Percentiles rank a stretch among this genome's conserved stretches.
phyloP scores from a whole-genome alignment of 768 basidiomycete genomes.

The Mycena metata region DNA sequence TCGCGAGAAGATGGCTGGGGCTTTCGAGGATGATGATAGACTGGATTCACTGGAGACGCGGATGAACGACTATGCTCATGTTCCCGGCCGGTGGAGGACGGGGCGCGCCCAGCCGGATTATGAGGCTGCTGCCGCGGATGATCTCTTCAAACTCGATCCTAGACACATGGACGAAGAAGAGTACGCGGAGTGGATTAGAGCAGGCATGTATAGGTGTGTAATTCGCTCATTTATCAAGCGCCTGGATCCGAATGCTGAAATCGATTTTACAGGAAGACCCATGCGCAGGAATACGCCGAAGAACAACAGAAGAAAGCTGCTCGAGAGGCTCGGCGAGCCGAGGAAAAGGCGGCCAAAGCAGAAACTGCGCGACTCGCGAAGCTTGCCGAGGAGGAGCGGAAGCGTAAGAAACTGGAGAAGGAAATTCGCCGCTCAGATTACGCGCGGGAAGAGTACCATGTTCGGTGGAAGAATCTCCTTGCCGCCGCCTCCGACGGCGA shows the following conservation, averaged over 20 bases:
- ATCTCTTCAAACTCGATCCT: conserved; percentile 59
- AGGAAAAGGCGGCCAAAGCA: conserved; percentile 65
- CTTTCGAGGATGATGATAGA: conserved; percentile 79
- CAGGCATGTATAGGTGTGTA: conserved; percentile 86
- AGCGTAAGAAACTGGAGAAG: conserved; percentile 61
- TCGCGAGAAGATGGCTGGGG: conserved; percentile 79
- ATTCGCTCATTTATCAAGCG: not conserved
- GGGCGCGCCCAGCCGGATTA: conserved; percentile 41
- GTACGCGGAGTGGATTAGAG: conserved; percentile 88
- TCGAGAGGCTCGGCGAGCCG: conserved; percentile 64
- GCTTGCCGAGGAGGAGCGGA: conserved; percentile 66
- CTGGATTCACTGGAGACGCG: conserved; percentile 72
- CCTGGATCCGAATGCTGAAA: conserved; percentile 25
- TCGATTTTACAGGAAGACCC: conserved; percentile 65
- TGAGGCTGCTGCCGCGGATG: conserved; percentile 49
- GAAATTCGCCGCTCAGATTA: conserved; percentile 58
- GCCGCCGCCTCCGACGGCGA: conserved; percentile 40
- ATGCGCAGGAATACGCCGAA: conserved; percentile 76
- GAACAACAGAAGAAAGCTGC: conserved; percentile 68
- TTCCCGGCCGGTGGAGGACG: conserved; percentile 78
- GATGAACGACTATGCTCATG: conserved; percentile 77
- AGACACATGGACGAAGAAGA: conserved; percentile 84
- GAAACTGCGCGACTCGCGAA: conserved; percentile 68
- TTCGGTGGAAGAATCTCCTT: conserved; percentile 68
- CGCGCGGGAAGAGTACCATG: conserved; percentile 68